Percentiles rank a stretch among this genome's conserved stretches.
Conservation (phyloP, 75 land plant species). For the Sequoia sempervirens region DNA sequence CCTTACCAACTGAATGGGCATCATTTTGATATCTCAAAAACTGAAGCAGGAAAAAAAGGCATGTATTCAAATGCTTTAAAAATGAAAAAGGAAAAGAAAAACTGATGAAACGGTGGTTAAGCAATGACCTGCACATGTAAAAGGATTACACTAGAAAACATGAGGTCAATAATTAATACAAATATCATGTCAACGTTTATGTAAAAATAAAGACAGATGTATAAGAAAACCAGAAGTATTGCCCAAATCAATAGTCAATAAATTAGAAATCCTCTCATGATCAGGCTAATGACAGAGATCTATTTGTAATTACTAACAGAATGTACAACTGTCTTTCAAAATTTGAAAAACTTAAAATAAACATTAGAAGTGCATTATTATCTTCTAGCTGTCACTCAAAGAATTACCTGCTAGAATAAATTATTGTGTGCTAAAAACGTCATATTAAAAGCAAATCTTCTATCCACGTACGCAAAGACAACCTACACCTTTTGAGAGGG, state of each 20-base stretch:
- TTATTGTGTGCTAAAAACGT: background rate
- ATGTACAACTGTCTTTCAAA: background rate
- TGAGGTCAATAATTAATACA: background rate
- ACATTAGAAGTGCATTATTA: background rate
- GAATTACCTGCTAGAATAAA: background rate
- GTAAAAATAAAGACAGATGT: background rate
- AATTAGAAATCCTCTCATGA: background rate
- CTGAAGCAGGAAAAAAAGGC: too few relatives aligned
- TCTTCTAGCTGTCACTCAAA: background rate
- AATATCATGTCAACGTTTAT: background rate
- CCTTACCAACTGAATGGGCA: too few relatives aligned
- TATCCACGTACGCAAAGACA: background rate
- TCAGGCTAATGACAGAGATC: background rate
- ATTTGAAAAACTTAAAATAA: background rate
- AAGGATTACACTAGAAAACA: background rate
- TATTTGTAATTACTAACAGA: background rate
- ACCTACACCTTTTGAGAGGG: background rate
- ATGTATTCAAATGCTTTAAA: too few relatives aligned
- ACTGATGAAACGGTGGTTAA: too few relatives aligned
- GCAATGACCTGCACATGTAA: too few relatives aligned
- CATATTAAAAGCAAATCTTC: background rate
- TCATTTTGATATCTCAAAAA: too few relatives aligned
- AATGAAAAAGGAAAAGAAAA: too few relatives aligned
- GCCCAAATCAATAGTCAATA: background rate
- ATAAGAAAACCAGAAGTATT: background rate